Evolutionary conservation across 2,329 filamentous ascomycete species (phyloP).

Genomic region (Epichloe baconii): DNA sequence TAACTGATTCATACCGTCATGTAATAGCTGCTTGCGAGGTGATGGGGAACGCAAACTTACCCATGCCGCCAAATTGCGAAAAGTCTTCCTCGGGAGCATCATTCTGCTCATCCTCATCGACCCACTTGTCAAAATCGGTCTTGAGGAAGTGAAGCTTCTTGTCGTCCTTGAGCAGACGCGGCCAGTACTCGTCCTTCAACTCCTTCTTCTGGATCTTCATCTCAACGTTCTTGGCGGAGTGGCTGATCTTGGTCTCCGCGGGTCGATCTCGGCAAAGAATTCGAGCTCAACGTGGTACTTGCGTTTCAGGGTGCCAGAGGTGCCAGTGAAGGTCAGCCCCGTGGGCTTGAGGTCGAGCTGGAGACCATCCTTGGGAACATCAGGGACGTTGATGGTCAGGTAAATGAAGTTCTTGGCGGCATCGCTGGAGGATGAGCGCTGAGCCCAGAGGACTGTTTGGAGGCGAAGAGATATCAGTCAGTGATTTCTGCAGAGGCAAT

Average conservation of each 20-base stretch:
- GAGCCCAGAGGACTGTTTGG: slow-evolving; percentile 79
- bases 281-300: slow-evolving; percentile 78
- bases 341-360: slow-evolving; percentile 75
- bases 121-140: slow-evolving; percentile 99
- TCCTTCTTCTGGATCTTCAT: slow-evolving; percentile 96
- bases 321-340: slow-evolving; percentile 67
- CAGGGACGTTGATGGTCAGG: slow-evolving; percentile 79
- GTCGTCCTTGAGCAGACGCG: slow-evolving; percentile 77
- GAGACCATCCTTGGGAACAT: slow-evolving; percentile 62
- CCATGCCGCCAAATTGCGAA: slow-evolving; percentile 53
- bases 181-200: slow-evolving; percentile 89
- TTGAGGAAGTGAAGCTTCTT: slow-evolving; percentile 93
- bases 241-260: slow-evolving; percentile 70
- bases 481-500: background rate
- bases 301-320: slow-evolving; percentile 71
- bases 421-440: slow-evolving; percentile 76
- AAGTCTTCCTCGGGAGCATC: slow-evolving; percentile 73
- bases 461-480: background rate
- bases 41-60: slow-evolving; percentile 25
- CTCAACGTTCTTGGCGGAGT: slow-evolving; percentile 80
- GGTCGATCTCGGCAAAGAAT: slow-evolving; percentile 85
- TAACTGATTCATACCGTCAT: too few species aligned
- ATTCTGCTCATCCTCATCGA: slow-evolving; percentile 97
- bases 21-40: background rate
- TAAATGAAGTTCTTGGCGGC: slow-evolving; percentile 87